Evolutionary conservation across 2,329 filamentous ascomycete genomes (phyloP).

Genomic region (Podosphaera fusca): DNA sequence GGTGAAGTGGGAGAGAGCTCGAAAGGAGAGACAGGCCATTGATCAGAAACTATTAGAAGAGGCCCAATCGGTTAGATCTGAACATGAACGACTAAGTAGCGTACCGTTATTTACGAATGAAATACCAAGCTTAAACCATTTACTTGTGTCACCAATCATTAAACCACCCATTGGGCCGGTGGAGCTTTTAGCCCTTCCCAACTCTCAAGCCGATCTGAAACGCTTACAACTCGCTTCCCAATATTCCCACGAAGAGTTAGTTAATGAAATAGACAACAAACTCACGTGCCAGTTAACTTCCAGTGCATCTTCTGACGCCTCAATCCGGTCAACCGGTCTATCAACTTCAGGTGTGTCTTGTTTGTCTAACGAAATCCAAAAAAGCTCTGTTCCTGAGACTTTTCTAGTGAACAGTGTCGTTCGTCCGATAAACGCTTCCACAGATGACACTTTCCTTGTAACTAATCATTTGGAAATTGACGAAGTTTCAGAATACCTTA

Average conservation of each 20-base stretch:
- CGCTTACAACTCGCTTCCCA: neutral
- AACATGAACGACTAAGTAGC: neutral
- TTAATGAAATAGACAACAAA: too few species aligned
- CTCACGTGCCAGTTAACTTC: too few species aligned
- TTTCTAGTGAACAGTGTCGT: neutral
- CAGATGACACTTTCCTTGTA: too few species aligned
- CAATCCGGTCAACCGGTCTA: neutral
- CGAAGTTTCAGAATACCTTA: too few species aligned
- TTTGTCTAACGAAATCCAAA: neutral
- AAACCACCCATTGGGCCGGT: slow-evolving; percentile 12
- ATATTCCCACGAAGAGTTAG: too few species aligned
- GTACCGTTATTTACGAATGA: neutral
- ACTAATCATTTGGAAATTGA: too few species aligned
- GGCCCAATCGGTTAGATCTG: slow-evolving; percentile 5
- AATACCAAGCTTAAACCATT: neutral
- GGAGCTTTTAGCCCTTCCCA: slow-evolving; percentile 31
- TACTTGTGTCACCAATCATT: neutral
- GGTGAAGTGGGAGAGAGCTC: slow-evolving; percentile 81
- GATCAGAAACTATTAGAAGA: slow-evolving; percentile 43
- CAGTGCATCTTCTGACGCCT: neutral
- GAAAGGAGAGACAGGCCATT: slow-evolving; percentile 63
- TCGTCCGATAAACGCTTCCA: neutral
- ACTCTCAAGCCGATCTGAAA: slow-evolving; percentile 13
- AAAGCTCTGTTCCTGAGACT: neutral
- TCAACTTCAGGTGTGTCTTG: neutral